Conservation (phyloP, 208 protist genomes). For the Crithidia acanthocephali region DNA sequence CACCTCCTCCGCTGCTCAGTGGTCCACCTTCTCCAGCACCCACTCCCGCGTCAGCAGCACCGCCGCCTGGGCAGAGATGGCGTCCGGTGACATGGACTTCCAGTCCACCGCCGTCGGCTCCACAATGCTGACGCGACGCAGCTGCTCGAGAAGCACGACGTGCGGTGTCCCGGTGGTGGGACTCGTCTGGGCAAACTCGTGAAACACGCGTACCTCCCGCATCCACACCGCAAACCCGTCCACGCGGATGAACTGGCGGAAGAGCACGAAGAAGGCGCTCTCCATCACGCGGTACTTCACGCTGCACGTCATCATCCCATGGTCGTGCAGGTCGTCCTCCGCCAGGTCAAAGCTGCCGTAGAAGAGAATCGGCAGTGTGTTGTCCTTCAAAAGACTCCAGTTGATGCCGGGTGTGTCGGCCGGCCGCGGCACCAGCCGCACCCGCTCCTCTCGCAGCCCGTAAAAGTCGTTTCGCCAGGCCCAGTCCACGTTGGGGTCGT, state of each 20-base stretch:
- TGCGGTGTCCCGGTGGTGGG: conserved; percentile 34
- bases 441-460: conserved; percentile 29
- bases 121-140: conserved; percentile 31
- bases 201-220: conserved; percentile 77
- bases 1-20: not conserved
- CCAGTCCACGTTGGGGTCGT: conserved; percentile 87
- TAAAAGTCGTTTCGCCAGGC: conserved; percentile 83
- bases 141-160: conserved; percentile 71
- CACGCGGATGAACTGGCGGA: conserved; percentile 74
- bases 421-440: conserved; percentile 39
- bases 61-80: conserved; percentile 36
- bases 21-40: conserved; percentile 25
- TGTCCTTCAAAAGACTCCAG: conserved; percentile 77
- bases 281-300: conserved; percentile 82
- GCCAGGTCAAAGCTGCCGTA: conserved; percentile 77
- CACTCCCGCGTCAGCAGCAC: conserved; percentile 38
- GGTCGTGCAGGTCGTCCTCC: conserved; percentile 88
- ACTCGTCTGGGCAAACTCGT: conserved; percentile 64
- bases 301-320: conserved; percentile 63
- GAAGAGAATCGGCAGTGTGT: conserved; percentile 65
- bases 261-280: conserved; percentile 75
- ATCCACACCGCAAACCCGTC: conserved; percentile 64
- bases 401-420: conserved; percentile 58
- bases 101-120: conserved; percentile 46
- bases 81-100: conserved; percentile 38